Percentiles rank a stretch among this genome's conserved stretches.
phyloP scores from a whole-genome alignment of 1,284 basidiomycete species.

The Cryptococcus sp. region DNA sequence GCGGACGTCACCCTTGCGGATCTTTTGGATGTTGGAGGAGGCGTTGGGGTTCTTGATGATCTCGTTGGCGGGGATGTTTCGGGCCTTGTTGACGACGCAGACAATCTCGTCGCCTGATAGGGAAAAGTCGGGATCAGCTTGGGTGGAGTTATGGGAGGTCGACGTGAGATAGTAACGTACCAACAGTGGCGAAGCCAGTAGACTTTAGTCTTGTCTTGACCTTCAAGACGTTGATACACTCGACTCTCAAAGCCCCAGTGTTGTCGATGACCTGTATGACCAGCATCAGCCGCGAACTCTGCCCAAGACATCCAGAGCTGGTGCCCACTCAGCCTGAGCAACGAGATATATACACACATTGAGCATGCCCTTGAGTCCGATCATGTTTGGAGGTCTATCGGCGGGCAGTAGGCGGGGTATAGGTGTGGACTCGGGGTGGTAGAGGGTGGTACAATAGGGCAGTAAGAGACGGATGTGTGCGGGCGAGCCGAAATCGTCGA shows the following conservation, averaged over 20 bases:
- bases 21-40: conserved; percentile 59
- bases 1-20: conserved; percentile 87
- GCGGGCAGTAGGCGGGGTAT: background rate
- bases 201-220: conserved; percentile 65
- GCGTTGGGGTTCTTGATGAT: conserved; percentile 30
- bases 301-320: background rate
- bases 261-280: conserved; percentile 84
- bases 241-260: conserved; percentile 91
- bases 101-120: conserved; percentile 85
- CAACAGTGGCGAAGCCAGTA: conserved; percentile 65
- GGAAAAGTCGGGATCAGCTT: background rate
- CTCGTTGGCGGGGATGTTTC: conserved; percentile 60
- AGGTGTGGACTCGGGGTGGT: background rate
- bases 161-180: conserved; percentile 39
- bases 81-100: conserved; percentile 89
- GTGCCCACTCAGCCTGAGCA: no score
- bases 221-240: conserved; percentile 96
- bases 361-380: conserved; percentile 86
- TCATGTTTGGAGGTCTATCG: conserved; percentile 57
- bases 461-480: background rate
- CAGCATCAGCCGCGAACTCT: background rate
- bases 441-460: background rate
- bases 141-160: background rate
- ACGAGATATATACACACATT: conserved; percentile 58
- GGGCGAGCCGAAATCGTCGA: background rate